A percentile compares a stretch with the other conserved stretches of the same genome.
Conservation (phyloP, 345 rosid species). For the Salix brachista region DNA sequence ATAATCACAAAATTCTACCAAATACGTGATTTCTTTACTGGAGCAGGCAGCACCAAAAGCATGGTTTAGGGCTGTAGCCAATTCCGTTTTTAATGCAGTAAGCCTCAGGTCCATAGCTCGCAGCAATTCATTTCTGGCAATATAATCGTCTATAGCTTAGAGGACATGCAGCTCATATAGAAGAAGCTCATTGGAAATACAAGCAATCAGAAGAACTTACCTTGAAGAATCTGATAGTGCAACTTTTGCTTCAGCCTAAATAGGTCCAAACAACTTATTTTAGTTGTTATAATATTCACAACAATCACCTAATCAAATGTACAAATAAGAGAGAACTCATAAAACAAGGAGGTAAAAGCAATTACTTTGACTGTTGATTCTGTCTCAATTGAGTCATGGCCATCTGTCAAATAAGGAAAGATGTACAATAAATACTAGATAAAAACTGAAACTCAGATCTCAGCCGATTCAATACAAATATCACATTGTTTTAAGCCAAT, state of each 20-base stretch:
- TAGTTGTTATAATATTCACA: neutral
- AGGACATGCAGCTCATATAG: slow-evolving; percentile 9
- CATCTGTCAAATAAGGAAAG: slow-evolving; percentile 24
- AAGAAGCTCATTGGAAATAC: slow-evolving; percentile 1
- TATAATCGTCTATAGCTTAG: slow-evolving; percentile 11
- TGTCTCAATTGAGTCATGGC: slow-evolving; percentile 14
- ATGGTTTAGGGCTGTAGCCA: slow-evolving; percentile 40
- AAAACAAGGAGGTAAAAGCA: slow-evolving; percentile 3
- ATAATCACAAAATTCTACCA: slow-evolving; percentile 41
- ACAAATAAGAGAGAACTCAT: neutral
- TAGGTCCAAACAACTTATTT: slow-evolving; percentile 9
- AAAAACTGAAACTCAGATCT: neutral
- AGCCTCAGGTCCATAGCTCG: slow-evolving; percentile 60
- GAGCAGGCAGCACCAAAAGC: slow-evolving; percentile 39
- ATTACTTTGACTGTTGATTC: slow-evolving; percentile 23
- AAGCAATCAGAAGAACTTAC: slow-evolving; percentile 29
- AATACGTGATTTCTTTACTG: slow-evolving; percentile 32
- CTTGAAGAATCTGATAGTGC: slow-evolving; percentile 46
- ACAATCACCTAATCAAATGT: neutral
- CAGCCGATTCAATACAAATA: neutral
- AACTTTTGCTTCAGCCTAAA: slow-evolving; percentile 31
- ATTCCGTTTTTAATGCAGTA: slow-evolving; percentile 43
- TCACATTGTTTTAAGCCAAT: neutral
- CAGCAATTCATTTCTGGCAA: slow-evolving; percentile 53
- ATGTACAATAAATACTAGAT: neutral